A percentile compares a stretch with the other conserved stretches of the same genome.
phyloP scores from a whole-genome alignment of 192 early-diverging fungal genomes.

The Endogone sp. region DNA sequence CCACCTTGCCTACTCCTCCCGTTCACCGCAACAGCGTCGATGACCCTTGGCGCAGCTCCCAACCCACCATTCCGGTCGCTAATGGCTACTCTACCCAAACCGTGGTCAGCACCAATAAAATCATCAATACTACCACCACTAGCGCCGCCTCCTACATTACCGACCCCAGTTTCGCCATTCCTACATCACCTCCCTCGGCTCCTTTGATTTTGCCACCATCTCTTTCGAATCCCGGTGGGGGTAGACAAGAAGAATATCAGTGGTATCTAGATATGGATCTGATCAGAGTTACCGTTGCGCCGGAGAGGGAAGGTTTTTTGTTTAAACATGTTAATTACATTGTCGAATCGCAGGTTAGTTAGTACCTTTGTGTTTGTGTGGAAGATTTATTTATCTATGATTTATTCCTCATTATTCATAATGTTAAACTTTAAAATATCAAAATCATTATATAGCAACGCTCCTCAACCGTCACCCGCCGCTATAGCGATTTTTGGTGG shows the following conservation, averaged over 20 bases:
- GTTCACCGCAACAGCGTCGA: background rate
- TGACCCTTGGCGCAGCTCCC: conserved; percentile 16
- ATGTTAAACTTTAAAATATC: background rate
- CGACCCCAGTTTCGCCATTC: background rate
- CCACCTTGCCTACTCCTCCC: conserved; percentile 5
- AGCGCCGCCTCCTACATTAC: background rate
- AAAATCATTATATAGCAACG: conserved; percentile 31
- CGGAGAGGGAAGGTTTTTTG: conserved; percentile 43
- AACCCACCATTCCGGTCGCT: background rate
- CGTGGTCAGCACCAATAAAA: background rate
- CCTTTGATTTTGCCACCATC: background rate
- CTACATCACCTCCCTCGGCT: conserved; percentile 5
- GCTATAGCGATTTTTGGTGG: conserved; percentile 94
- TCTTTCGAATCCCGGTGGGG: background rate
- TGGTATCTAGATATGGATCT: conserved; percentile 56
- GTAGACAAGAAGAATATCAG: conserved; percentile 32
- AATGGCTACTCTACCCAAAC: background rate
- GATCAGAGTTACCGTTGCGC: conserved; percentile 46
- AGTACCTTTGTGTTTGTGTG: background rate
- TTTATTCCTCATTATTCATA: background rate
- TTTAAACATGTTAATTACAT: conserved; percentile 90
- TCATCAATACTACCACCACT: background rate
- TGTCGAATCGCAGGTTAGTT: conserved; percentile 49
- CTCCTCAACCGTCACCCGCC: conserved; percentile 58
- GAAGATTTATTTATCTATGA: background rate